These are phyloP conservation scores for Entrophospora sp. DNA, from an alignment of 192 early-diverging fungal genomes.

Conservation along the genomic window DNA sequence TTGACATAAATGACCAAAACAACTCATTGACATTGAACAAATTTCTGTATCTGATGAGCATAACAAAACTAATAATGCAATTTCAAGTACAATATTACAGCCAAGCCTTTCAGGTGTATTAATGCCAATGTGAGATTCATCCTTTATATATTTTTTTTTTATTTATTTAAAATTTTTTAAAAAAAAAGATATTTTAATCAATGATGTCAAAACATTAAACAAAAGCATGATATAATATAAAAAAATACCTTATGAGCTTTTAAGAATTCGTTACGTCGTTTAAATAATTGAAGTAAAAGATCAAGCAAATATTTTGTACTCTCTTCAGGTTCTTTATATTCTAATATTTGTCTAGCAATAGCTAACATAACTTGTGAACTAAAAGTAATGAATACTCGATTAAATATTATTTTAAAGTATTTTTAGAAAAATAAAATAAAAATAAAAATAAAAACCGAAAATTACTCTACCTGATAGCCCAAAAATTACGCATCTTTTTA, in stretches of 20 bases:
- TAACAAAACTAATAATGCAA: constrained; percentile 63
- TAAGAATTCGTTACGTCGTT: constrained; percentile 51
- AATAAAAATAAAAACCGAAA: no score
- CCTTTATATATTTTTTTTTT: no score
- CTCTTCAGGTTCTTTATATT: constrained; percentile 45
- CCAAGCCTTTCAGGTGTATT: constrained; percentile 56
- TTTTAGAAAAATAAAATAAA: background rate
- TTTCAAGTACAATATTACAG: constrained; percentile 65
- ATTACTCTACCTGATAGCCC: no score
- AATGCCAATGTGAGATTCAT: constrained; percentile 39
- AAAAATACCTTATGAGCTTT: constrained; percentile 32
- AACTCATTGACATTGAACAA: constrained; percentile 46
- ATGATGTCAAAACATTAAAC: no score
- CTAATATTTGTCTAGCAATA: constrained; percentile 67
- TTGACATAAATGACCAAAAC: constrained; percentile 61
- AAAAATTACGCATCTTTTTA: no score
- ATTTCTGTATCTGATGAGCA: constrained; percentile 67
- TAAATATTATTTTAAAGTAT: background rate
- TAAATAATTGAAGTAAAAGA: constrained; percentile 55
- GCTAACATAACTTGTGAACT: constrained; percentile 49
- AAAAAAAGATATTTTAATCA: no score
- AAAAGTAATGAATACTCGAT: constrained; percentile 20
- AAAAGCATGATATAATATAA: no score
- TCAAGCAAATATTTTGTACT: constrained; percentile 56
- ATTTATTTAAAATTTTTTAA: no score